phyloP scores from a whole-genome alignment of 2,329 filamentous ascomycete genomes.

The Xylariaceae sp. region DNA sequence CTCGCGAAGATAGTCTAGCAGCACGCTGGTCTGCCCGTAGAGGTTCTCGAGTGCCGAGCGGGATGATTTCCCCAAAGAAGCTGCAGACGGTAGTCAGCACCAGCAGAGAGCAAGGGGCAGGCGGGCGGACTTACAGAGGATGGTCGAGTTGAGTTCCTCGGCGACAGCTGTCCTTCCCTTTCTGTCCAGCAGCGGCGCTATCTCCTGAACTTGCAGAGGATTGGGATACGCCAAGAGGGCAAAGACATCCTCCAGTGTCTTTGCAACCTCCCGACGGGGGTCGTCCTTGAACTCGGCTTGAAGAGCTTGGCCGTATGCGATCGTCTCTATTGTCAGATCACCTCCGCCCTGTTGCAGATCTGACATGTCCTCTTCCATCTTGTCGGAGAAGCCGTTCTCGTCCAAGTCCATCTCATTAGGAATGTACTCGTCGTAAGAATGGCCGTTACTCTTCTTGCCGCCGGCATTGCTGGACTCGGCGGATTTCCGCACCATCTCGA shows the following conservation, averaged over 20 bases:
- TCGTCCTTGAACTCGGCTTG: constrained; percentile 71
- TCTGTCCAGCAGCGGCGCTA: constrained; percentile 71
- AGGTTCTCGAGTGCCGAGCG: constrained; percentile 77
- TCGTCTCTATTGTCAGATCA: constrained; percentile 57
- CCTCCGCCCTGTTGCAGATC: constrained; percentile 21
- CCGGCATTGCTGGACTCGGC: constrained; percentile 53
- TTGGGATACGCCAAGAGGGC: constrained; percentile 82
- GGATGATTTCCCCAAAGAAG: constrained; percentile 83
- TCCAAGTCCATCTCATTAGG: constrained; percentile 46
- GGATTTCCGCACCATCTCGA: constrained; percentile 81
- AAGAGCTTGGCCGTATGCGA: constrained; percentile 73
- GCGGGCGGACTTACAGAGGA: constrained; percentile 59
- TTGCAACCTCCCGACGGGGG: constrained; percentile 59
- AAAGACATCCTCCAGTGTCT: constrained; percentile 76
- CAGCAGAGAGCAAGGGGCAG: not conserved
- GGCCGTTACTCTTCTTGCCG: constrained; percentile 33
- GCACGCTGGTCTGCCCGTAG: constrained; percentile 76
- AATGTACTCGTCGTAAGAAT: constrained; percentile 40
- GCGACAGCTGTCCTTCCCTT: constrained; percentile 71
- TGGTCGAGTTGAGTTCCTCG: constrained; percentile 89
- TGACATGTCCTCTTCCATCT: constrained; percentile 46
- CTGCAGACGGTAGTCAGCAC: constrained; percentile 36
- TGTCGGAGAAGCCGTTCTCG: constrained; percentile 34
- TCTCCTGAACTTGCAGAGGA: constrained; percentile 63
- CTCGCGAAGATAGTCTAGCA: constrained; percentile 75